Conservation (phyloP, 225 moss, liverwort and hornwort genomes). For the Anthoceros angustus region DNA sequence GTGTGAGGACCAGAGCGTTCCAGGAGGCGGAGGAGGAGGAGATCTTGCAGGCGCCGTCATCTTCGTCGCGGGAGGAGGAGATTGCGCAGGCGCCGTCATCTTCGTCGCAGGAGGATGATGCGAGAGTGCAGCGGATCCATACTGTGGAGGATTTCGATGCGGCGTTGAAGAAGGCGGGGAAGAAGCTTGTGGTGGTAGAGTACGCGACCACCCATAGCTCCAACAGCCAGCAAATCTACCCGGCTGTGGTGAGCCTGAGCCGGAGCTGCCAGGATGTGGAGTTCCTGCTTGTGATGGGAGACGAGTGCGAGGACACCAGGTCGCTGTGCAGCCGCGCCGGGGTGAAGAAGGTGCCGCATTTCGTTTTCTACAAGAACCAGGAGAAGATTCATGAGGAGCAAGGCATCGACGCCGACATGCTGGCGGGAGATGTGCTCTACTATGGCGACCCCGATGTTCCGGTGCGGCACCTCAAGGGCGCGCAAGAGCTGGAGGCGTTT, state of each 20-base stretch:
- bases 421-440: conserved; percentile 76
- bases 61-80: no score
- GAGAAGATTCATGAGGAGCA: conserved; percentile 70
- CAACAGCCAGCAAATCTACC: conserved; percentile 58
- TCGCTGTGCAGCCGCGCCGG: conserved; percentile 54
- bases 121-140: conserved; percentile 50
- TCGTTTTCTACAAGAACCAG: conserved; percentile 80
- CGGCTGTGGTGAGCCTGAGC: conserved; percentile 93
- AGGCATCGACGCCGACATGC: conserved; percentile 59
- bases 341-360: conserved; percentile 66
- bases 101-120: conserved; percentile 8
- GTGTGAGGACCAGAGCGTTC: no score
- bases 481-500: conserved; percentile 44
- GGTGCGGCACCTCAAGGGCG: conserved; percentile 45
- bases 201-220: conserved; percentile 55
- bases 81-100: no score
- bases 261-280: conserved; percentile 54
- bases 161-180: conserved; percentile 46
- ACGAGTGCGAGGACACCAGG: conserved; percentile 53
- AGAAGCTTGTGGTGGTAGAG: conserved; percentile 89
- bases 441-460: conserved; percentile 84
- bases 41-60: no score
- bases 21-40: no score
- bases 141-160: conserved; percentile 49
- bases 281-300: conserved; percentile 79